A percentile compares a stretch with the other conserved stretches of the same genome.
phyloP scores from a whole-genome alignment of 768 basidiomycete species.

The Russula virescens region DNA sequence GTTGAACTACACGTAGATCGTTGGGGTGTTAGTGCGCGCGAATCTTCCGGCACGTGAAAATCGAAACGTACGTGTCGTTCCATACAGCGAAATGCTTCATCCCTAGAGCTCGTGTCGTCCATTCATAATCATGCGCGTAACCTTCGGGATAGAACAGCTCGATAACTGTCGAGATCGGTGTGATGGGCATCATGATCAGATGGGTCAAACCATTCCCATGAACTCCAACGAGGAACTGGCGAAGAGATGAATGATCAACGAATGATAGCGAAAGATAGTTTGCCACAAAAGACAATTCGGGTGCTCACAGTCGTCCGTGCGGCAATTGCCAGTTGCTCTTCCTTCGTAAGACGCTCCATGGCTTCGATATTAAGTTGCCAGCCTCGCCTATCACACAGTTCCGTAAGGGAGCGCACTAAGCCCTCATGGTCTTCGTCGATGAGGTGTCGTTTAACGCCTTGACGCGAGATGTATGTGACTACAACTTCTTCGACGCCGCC shows the following conservation, averaged over 20 bases:
- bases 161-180: constrained; percentile 71
- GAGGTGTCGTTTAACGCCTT: constrained; percentile 50
- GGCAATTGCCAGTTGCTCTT: constrained; percentile 63
- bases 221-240: constrained; percentile 23
- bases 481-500: constrained; percentile 40
- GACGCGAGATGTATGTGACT: constrained; percentile 70
- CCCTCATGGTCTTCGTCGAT: constrained; percentile 48
- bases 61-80: constrained; percentile 58
- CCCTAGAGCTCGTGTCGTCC: constrained; percentile 69
- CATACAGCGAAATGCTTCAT: constrained; percentile 73
- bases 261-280: not conserved
- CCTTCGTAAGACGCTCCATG: constrained; percentile 64
- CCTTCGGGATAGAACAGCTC: constrained; percentile 80
- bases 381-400: constrained; percentile 38
- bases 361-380: constrained; percentile 61
- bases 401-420: constrained; percentile 48
- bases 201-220: constrained; percentile 76
- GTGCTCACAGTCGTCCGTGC: constrained; percentile 63
- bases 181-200: constrained; percentile 78
- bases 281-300: not conserved
- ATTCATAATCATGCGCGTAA: constrained; percentile 84
- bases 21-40: not conserved
- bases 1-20: constrained; percentile 29
- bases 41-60: not conserved
- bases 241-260: not conserved